Evolutionary conservation across 768 basidiomycete genomes (phyloP).

Genomic region (Floccularia luteovirens): DNA sequence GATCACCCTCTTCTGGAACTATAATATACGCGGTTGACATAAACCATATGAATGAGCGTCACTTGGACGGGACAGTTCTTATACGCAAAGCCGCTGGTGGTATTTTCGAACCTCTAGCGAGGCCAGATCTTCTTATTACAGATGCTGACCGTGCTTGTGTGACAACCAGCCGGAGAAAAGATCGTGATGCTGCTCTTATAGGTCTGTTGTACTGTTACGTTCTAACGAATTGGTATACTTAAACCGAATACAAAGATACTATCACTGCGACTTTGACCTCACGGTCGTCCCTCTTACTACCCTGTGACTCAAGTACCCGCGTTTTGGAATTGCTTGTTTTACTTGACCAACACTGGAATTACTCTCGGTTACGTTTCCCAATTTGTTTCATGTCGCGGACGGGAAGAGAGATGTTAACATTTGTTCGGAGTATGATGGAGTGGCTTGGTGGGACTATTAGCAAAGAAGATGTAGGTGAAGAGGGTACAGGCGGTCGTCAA

Average conservation of each 20-base stretch:
- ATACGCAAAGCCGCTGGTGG: conserved; percentile 68
- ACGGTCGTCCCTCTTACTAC: conserved; percentile 77
- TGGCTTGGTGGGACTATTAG: conserved; percentile 96
- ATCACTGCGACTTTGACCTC: conserved; percentile 82
- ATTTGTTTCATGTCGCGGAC: conserved; percentile 92
- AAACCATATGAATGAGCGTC: conserved; percentile 95
- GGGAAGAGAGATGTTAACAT: conserved; percentile 88
- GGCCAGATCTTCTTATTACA: conserved; percentile 91
- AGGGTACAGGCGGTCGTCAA: conserved; percentile 48
- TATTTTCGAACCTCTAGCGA: conserved; percentile 77
- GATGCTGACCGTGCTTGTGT: conserved; percentile 82
- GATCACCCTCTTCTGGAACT: conserved; percentile 95
- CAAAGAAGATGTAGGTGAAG: conserved; percentile 86
- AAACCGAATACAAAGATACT: conserved; percentile 57
- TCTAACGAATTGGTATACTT: neutral
- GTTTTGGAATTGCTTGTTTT: conserved; percentile 92
- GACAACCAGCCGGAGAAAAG: conserved; percentile 82
- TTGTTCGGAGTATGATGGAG: conserved; percentile 96
- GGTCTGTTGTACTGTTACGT: conserved; percentile 33
- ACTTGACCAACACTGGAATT: conserved; percentile 97
- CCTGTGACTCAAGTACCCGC: conserved; percentile 92
- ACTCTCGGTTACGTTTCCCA: conserved; percentile 73
- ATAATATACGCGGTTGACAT: conserved; percentile 91
- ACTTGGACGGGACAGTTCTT: conserved; percentile 89
- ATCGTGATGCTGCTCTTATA: conserved; percentile 83